A percentile compares a stretch with the other conserved stretches of the same genome.
Conservation (phyloP, 164 flowering plant species). For the Macadamia integrifolia region DNA sequence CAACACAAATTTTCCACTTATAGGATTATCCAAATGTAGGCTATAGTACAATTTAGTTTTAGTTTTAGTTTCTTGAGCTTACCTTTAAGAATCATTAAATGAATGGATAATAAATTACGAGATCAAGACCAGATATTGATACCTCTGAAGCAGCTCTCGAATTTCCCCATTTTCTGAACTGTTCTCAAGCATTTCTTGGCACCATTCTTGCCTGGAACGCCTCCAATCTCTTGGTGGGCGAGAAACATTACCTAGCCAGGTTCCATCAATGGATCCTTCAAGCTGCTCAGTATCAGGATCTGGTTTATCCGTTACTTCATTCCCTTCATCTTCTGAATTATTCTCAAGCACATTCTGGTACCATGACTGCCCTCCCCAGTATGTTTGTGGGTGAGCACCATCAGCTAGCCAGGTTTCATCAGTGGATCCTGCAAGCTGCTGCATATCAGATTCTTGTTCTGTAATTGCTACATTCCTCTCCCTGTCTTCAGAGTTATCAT, state of each 20-base stretch:
- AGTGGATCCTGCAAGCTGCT: too few species aligned
- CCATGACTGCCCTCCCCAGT: too few species aligned
- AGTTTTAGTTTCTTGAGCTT: not conserved
- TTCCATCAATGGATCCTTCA: slow-evolving; percentile 12
- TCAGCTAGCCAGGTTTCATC: too few species aligned
- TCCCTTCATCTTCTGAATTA: too few species aligned
- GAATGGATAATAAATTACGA: not conserved
- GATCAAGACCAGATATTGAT: not conserved
- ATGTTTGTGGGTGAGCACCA: too few species aligned
- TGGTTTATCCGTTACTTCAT: not conserved
- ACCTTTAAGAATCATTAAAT: not conserved
- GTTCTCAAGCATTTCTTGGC: slow-evolving; percentile 42
- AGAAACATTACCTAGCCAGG: slow-evolving; percentile 21
- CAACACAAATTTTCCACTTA: too few species aligned
- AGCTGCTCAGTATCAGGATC: slow-evolving; percentile 11
- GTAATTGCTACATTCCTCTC: slow-evolving; percentile 17
- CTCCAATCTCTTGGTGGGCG: slow-evolving; percentile 40
- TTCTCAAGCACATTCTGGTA: too few species aligned
- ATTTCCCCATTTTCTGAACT: slow-evolving; percentile 57
- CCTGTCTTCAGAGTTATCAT: not conserved
- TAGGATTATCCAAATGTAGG: too few species aligned
- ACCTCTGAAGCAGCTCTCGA: slow-evolving; percentile 68
- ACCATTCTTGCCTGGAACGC: slow-evolving; percentile 46
- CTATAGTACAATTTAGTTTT: too few species aligned
- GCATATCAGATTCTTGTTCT: slow-evolving; percentile 5